phyloP scores from a whole-genome alignment of 257 asterid species.

The Cruciata laevipes region DNA sequence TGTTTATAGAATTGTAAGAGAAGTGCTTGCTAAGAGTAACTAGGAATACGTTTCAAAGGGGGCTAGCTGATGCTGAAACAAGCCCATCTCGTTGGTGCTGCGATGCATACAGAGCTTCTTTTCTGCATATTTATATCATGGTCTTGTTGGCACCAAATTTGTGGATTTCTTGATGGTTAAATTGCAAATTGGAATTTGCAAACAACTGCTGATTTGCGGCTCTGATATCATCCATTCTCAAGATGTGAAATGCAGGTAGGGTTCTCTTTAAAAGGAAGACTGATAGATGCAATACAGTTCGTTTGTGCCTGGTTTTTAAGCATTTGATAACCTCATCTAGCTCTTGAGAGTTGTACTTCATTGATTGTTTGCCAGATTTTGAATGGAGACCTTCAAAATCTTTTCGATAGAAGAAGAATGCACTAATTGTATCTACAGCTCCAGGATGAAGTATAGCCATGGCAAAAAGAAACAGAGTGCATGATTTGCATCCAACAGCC shows the following conservation, averaged over 20 bases:
- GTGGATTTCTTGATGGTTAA: not conserved
- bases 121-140: not conserved
- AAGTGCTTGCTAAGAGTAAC: not conserved
- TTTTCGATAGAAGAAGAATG: not conserved
- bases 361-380: not conserved
- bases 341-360: not conserved
- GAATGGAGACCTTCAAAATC: not conserved
- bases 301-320: not conserved
- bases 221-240: not conserved
- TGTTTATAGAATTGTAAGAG: not conserved
- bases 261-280: not conserved
- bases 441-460: too few species aligned
- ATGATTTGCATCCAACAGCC: too few species aligned
- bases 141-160: not conserved
- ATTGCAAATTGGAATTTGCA: not conserved
- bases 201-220: not conserved
- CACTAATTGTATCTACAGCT: too few species aligned
- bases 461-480: too few species aligned
- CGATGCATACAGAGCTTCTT: not conserved
- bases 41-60: not conserved
- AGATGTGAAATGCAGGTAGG: not conserved
- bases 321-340: not conserved
- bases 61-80: not conserved
- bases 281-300: not conserved
- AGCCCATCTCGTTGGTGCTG: conserved; percentile 1